Evolutionary conservation across 2,329 filamentous ascomycete genomes (phyloP).

Genomic region (Pseudocercospora musae): DNA sequence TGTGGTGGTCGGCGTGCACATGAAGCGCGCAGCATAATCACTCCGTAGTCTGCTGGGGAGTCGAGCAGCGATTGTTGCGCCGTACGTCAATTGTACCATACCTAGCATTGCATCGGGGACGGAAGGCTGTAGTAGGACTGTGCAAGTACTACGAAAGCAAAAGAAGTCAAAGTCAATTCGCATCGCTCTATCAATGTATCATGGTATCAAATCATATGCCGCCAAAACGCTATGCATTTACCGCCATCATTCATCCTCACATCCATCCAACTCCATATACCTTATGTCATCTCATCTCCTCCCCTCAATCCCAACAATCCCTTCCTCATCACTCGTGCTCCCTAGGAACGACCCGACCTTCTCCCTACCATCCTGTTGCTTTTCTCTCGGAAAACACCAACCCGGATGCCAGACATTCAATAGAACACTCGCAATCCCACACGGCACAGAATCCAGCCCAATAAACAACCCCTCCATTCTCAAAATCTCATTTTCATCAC

Average conservation of each 20-base stretch:
- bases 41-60: background rate
- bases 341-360: conserved; percentile 2
- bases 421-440: conserved; percentile 28
- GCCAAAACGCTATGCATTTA: background rate
- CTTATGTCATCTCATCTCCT: background rate
- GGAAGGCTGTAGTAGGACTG: background rate
- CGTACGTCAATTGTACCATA: background rate
- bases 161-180: background rate
- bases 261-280: background rate
- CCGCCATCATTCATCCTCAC: background rate
- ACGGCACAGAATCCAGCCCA: conserved; percentile 35
- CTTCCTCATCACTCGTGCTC: conserved; percentile 13
- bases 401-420: conserved; percentile 35
- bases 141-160: background rate
- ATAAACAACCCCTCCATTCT: conserved; percentile 29
- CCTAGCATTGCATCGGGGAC: background rate
- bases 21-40: background rate
- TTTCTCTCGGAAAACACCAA: conserved; percentile 29
- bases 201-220: too few relatives aligned
- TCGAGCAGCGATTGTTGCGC: background rate
- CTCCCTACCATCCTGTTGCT: conserved; percentile 15
- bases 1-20: background rate
- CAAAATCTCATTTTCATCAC: conserved; percentile 25
- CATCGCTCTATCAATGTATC: too few relatives aligned
- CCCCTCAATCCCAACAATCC: background rate